Percentiles rank a stretch among this genome's conserved stretches.
Evolutionary conservation across 495 filamentous ascomycete species (phyloP).

Genomic region (Neurospora sp.): DNA sequence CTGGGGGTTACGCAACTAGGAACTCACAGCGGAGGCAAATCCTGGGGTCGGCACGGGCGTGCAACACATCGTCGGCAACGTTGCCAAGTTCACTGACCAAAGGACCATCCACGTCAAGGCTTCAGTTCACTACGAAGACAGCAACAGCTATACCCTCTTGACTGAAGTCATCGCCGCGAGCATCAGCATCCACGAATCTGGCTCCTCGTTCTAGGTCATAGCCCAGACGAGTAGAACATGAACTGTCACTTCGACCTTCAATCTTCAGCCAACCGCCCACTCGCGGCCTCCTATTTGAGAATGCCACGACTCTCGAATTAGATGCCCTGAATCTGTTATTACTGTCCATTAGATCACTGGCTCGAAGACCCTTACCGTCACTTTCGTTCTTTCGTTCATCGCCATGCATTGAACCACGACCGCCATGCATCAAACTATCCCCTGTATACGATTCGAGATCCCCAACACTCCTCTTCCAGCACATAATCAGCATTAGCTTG

Average conservation of each 20-base stretch:
- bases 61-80: constrained; percentile 38
- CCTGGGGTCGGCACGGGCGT: constrained; percentile 6
- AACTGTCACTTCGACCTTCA: not conserved
- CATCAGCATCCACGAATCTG: constrained; percentile 54
- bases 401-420: not conserved
- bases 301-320: not conserved
- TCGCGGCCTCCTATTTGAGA: not conserved
- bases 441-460: not conserved
- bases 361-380: not conserved
- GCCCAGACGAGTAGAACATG: not conserved
- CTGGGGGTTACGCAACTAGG: not conserved
- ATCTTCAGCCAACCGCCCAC: not conserved
- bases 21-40: not conserved
- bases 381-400: not conserved
- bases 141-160: constrained; percentile 32
- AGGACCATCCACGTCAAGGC: constrained; percentile 26
- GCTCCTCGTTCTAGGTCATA: constrained; percentile 46
- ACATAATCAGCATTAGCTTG: not conserved
- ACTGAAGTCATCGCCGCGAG: constrained; percentile 66
- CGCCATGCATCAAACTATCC: not conserved
- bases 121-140: constrained; percentile 26
- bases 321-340: not conserved
- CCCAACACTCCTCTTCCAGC: not conserved
- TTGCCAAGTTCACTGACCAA: constrained; percentile 38
- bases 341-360: not conserved